phyloP scores from a whole-genome alignment of 2,329 filamentous ascomycete species.

The Sordariomycetes sp. region DNA sequence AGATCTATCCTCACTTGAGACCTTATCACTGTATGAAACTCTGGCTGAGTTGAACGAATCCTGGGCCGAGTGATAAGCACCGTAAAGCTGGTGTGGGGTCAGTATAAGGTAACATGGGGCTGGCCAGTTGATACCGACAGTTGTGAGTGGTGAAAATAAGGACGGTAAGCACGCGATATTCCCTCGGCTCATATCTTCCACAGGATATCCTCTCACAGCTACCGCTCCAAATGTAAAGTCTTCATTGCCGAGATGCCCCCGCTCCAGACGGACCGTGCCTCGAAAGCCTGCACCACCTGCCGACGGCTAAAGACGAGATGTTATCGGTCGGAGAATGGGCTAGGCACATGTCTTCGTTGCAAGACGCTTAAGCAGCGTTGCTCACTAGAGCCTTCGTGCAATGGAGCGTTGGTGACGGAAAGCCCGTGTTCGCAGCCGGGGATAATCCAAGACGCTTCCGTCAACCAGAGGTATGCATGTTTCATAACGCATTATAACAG shows the following conservation, averaged over 20 bases:
- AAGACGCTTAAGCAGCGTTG: constrained; percentile 11
- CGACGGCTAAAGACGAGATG: constrained; percentile 14
- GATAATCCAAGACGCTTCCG: neutral
- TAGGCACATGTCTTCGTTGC: constrained; percentile 12
- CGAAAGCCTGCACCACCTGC: constrained; percentile 13
- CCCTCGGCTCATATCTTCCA: neutral
- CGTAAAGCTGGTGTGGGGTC: neutral
- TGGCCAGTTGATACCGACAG: neutral
- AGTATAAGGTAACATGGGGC: neutral
- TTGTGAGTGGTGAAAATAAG: neutral
- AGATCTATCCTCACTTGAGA: no score
- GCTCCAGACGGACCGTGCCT: constrained; percentile 10
- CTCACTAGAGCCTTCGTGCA: constrained; percentile 7
- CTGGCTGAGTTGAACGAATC: neutral
- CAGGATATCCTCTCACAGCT: neutral
- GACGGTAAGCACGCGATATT: neutral
- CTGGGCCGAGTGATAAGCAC: neutral
- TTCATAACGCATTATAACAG: neutral
- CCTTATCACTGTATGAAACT: no score
- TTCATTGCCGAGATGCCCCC: constrained; percentile 10
- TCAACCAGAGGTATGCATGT: neutral
- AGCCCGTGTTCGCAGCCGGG: neutral
- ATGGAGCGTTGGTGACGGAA: neutral
- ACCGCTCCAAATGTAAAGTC: neutral
- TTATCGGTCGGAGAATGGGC: constrained; percentile 7